Conservation (phyloP, 148 eudicot species). For the Rhododendron molle region DNA sequence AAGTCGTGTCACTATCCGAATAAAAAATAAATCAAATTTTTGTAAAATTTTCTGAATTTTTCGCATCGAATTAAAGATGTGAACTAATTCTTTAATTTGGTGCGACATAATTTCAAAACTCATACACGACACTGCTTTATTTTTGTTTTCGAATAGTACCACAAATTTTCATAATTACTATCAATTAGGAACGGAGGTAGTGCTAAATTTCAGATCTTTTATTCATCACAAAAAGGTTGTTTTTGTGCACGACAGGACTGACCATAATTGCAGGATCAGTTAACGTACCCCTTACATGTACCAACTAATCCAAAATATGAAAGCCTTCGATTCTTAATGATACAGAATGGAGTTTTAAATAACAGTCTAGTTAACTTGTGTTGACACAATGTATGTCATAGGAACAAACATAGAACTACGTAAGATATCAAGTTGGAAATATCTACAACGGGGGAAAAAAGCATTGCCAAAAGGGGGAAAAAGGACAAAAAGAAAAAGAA, state of each 20-base stretch:
- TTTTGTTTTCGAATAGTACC: too few relatives aligned
- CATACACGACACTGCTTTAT: too few relatives aligned
- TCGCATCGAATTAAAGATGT: background rate
- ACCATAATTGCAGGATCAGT: background rate
- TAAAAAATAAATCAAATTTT: background rate
- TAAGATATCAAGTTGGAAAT: background rate
- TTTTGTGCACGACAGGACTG: background rate
- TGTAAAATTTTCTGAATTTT: background rate
- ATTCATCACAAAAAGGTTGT: background rate
- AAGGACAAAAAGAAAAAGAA: too few relatives aligned
- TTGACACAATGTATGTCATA: background rate
- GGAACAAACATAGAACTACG: background rate
- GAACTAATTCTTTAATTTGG: too few relatives aligned
- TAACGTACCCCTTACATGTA: background rate
- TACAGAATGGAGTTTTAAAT: background rate
- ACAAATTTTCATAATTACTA: too few relatives aligned
- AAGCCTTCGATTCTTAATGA: background rate
- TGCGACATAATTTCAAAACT: too few relatives aligned
- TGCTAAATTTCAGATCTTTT: background rate
- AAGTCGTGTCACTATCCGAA: too few relatives aligned
- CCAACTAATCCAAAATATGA: background rate
- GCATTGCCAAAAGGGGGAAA: background rate
- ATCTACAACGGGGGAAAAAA: too few relatives aligned
- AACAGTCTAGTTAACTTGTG: background rate
- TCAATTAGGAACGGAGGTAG: background rate